Base-by-base conservation (phyloP, 2,329 filamentous ascomycete species). In the Coniella lustricola region DNA sequence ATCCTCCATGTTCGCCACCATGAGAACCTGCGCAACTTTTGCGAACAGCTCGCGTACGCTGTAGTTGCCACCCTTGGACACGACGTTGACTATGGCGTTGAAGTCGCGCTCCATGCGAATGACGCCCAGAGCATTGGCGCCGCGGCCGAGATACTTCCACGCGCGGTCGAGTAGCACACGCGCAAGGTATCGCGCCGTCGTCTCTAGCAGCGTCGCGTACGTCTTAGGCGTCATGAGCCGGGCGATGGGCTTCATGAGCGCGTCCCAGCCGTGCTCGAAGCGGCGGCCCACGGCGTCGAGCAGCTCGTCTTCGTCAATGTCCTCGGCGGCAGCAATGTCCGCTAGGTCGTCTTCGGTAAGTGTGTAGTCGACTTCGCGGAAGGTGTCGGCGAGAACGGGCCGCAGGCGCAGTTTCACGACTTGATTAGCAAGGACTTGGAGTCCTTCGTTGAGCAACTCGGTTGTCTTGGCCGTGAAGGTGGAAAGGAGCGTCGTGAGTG, bases 1-100 rank as follows among this genome's bases (percentile, higher is more conserved):
- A 31, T 93, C 87, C 63, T 96, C 90, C 89, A 96, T 94, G 57
- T 90, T 91, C 62, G 91, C 82, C 14, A 95, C 81, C 73, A 94
- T 81, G 49, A 86, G 80, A 58, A 95, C 84, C 73, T 96, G 89
- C 51, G 77, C 75, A 50, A 86, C 87, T 59, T 83, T 80, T 22
- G 77, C 74, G 69, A 96, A 95, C 3, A 78, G 67, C 60, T 95
- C 90, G 29, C 88, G 74, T 32, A 93, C 77, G 2, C 79, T 79
- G 62, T 95, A 96, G 59, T 86, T 82, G 3, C 84, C 87, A 3
- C 84, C 87, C 53, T 73, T 76, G 10, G 81, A 78, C 2, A 88
- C 81, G 0, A 77, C 74, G 20, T 76, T 71, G 4, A 94, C 80
- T 40, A 96, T 82, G 2, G 81, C 85, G 0, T 82, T 79, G 50